Percentiles rank a stretch among this genome's conserved stretches.
Conservation (phyloP, 768 basidiomycete genomes). For the Terana coerulea region DNA sequence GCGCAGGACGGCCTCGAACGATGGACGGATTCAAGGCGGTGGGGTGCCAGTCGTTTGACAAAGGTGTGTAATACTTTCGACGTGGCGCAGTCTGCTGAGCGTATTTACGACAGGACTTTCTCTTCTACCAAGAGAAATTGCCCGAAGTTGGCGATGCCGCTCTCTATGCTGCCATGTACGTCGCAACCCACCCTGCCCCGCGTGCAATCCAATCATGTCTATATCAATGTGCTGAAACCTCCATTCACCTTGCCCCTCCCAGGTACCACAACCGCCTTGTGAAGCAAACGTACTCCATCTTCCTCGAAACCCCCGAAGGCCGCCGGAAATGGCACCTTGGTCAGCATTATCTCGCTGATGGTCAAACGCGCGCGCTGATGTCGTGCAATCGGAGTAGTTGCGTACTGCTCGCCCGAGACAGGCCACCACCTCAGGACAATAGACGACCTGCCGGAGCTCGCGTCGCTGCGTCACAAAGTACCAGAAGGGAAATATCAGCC, state of each 20-base stretch:
- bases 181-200: constrained; percentile 5
- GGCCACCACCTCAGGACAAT: constrained; percentile 26
- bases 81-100: not conserved
- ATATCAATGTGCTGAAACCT: constrained; percentile 23
- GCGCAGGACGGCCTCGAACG: constrained; percentile 69
- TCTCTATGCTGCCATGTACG: constrained; percentile 22
- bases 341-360: constrained; percentile 31
- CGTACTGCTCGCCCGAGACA: constrained; percentile 35
- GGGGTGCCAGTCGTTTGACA: constrained; percentile 41
- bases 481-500: constrained; percentile 31
- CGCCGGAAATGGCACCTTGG: constrained; percentile 81
- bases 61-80: constrained; percentile 6
- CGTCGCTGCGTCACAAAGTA: constrained; percentile 20
- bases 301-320: constrained; percentile 61
- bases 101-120: constrained; percentile 53
- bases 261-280: constrained; percentile 45
- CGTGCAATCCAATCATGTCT: not conserved
- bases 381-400: constrained; percentile 23
- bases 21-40: constrained; percentile 70
- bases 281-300: constrained; percentile 81
- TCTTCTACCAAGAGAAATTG: constrained; percentile 73
- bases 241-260: not conserved
- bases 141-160: constrained; percentile 25
- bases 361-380: not conserved
- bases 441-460: constrained; percentile 30